phyloP scores from a whole-genome alignment of 164 flowering plant species.

The Stephania yunnanensis region DNA sequence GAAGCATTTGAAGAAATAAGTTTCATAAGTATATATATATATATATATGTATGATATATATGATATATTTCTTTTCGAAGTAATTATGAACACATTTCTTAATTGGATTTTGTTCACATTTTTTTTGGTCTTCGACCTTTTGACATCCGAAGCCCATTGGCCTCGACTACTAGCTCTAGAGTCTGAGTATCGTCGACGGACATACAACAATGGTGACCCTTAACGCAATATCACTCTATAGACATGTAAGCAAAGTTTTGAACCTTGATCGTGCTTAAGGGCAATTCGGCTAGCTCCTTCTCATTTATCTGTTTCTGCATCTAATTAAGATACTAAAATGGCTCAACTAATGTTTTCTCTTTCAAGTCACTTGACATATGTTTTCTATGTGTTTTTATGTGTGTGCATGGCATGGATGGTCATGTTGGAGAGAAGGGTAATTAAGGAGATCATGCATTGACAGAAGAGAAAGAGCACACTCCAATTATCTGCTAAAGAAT shows the following conservation, averaged over 20 bases:
- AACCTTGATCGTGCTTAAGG: too few species aligned
- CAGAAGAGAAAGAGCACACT: slow-evolving; percentile 81
- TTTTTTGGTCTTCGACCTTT: too few species aligned
- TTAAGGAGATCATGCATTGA: slow-evolving; percentile 33
- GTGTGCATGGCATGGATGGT: background rate
- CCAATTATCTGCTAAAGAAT: slow-evolving; percentile 36
- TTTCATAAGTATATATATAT: background rate
- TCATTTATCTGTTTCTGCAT: background rate
- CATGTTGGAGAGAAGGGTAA: background rate
- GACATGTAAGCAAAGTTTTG: too few species aligned
- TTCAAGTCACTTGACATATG: background rate
- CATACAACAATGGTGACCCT: too few species aligned
- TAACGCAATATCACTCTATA: too few species aligned
- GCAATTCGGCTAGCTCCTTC: too few species aligned
- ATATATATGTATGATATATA: background rate
- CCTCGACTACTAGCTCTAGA: too few species aligned
- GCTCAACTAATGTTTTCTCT: background rate
- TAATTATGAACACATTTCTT: too few species aligned
- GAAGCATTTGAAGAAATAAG: background rate
- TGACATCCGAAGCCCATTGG: too few species aligned
- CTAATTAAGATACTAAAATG: background rate
- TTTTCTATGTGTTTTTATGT: background rate
- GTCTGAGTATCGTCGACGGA: too few species aligned
- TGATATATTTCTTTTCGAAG: too few species aligned
- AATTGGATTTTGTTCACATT: too few species aligned